Percentiles rank a stretch among this genome's conserved stretches.
These are phyloP conservation scores for Garcia nutans DNA, from an alignment of 345 rosid genomes.

Conservation along the genomic window DNA sequence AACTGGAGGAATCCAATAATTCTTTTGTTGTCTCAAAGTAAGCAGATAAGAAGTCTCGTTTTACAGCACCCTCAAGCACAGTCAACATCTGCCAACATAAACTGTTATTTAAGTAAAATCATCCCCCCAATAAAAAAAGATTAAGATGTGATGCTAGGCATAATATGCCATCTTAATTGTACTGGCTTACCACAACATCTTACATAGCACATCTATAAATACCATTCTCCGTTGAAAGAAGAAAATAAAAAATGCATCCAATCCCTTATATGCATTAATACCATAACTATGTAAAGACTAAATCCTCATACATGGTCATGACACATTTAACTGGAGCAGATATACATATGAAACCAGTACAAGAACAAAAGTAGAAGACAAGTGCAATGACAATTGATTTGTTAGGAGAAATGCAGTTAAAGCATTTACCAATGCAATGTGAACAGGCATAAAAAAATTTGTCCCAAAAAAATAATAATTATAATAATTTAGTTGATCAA, in stretches of 20 bases:
- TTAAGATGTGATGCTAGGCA: not conserved
- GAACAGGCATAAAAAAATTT: not conserved
- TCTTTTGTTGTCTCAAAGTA: conserved; percentile 73
- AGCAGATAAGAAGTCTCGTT: conserved; percentile 53
- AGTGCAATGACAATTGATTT: not conserved
- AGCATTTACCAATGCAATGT: not conserved
- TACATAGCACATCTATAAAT: not conserved
- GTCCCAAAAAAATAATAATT: not conserved
- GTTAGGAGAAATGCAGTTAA: not conserved
- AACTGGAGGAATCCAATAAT: conserved; percentile 40
- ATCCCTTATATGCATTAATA: not conserved
- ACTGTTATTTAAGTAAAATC: conserved; percentile 14
- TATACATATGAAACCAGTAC: not conserved
- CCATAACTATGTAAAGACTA: not conserved
- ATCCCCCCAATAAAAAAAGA: not conserved
- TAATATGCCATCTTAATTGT: not conserved
- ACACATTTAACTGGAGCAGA: not conserved
- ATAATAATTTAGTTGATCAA: not conserved
- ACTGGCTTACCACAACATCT: not conserved
- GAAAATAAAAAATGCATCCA: not conserved
- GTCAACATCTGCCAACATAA: conserved; percentile 61
- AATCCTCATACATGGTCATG: not conserved
- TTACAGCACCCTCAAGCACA: conserved; percentile 68
- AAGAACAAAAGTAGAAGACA: not conserved
- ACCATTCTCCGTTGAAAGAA: not conserved